These are phyloP conservation scores for Pleurotus pulmonarius DNA, from an alignment of 768 basidiomycete genomes.

Conservation along the genomic window DNA sequence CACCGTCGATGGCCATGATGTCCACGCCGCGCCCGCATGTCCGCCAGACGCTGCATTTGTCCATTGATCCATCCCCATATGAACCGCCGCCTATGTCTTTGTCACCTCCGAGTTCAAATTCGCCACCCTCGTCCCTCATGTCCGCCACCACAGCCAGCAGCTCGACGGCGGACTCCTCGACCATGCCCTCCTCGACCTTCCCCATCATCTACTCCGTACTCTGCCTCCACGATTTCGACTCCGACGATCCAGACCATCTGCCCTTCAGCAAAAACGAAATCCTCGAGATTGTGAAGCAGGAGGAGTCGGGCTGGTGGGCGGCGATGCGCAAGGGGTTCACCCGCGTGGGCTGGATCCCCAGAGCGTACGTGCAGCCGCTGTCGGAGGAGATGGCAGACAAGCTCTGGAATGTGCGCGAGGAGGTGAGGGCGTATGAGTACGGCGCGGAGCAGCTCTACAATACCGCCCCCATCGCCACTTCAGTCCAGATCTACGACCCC, in stretches of 20 bases:
- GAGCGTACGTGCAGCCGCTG: slow-evolving; percentile 60
- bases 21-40: slow-evolving; percentile 29
- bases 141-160: slow-evolving; percentile 24
- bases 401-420: slow-evolving; percentile 38
- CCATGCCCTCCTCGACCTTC: slow-evolving; percentile 10
- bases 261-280: slow-evolving; percentile 66
- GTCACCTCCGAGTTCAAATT: slow-evolving; percentile 20
- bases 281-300: slow-evolving; percentile 62
- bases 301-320: slow-evolving; percentile 80
- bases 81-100: slow-evolving; percentile 24
- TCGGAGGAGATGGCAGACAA: slow-evolving; percentile 47
- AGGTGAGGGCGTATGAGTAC: slow-evolving; percentile 43
- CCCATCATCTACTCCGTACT: slow-evolving; percentile 46
- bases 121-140: slow-evolving; percentile 30
- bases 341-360: slow-evolving; percentile 72
- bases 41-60: slow-evolving; percentile 38
- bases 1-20: slow-evolving; percentile 13
- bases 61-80: slow-evolving; percentile 32
- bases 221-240: slow-evolving; percentile 66
- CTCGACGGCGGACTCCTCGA: slow-evolving; percentile 23
- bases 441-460: slow-evolving; percentile 42
- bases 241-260: slow-evolving; percentile 58
- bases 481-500: slow-evolving; percentile 20
- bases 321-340: slow-evolving; percentile 54
- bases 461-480: slow-evolving; percentile 30